Base-by-base conservation (phyloP, 768 basidiomycete species). In the Leccinum aurantiacum region DNA sequence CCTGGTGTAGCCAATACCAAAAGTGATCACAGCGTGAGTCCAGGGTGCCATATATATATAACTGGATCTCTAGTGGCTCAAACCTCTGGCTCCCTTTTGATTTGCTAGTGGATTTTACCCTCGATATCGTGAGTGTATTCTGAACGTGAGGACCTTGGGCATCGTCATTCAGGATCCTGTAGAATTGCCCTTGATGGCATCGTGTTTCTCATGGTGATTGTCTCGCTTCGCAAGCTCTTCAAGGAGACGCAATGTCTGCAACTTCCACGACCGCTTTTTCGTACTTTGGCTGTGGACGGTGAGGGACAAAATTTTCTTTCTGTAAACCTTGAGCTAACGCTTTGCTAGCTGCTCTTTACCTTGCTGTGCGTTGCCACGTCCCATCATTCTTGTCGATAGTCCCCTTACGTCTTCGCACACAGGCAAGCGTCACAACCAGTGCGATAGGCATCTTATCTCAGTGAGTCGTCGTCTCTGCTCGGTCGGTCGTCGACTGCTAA, bases 281-380 rank as follows among this genome's bases (percentile, higher is more conserved):
- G 4, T 15, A 1, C 27, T n/a, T 51, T 64, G 3, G 9, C 38
- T 3, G 15, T 31, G 49, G 63, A 64, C 19, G 63, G 63, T 64
- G 46, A 63, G 8, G 47, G 6, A 27, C n/a, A 22, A 22, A 22
- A 19, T 4, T 14, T 15, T 27, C 11, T 1, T 11, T 19, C n/a
- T n/a, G 7, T 27, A 35, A 17, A 27, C 2, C n/a, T 6, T 27
- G 4, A n/a, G 19, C 25, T 38, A 17, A 57, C 10, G 13, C 19
- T 29, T 38, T 17, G 2, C 11, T 15, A 60, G 59, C 54, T 38
- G 6, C 13, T 10, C 2, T 50, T 6, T 60, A 38, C 33, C 25
- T 56, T 31, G 5, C 5, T 33, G 59, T 60, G 8, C 6, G 54
- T 56, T 14, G 5, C 48, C 17, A 9, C 10, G 11, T 52, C 41